Evolutionary conservation across 805 yeast species (phyloP).

Genomic region (Yamadazyma akitaensis): DNA sequence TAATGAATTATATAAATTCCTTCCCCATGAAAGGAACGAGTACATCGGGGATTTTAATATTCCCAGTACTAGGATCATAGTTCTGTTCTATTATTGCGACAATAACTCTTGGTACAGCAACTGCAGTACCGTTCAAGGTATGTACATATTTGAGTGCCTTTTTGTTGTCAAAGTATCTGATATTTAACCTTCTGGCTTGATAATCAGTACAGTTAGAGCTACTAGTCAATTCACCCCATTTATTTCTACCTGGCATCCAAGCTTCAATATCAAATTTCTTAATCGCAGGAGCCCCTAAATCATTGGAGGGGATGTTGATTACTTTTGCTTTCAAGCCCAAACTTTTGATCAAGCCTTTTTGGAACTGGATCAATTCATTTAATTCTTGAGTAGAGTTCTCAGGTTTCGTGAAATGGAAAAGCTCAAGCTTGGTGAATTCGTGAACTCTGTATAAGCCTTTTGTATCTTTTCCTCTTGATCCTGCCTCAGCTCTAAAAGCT

Average conservation of each 20-base stretch:
- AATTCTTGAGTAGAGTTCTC: slow-evolving; percentile 49
- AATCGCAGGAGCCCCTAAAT: slow-evolving; percentile 90
- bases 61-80: slow-evolving; percentile 56
- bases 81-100: slow-evolving; percentile 86
- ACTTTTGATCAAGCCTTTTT: slow-evolving; percentile 56
- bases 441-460: slow-evolving; percentile 92
- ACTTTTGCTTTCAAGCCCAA: slow-evolving; percentile 81
- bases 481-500: slow-evolving; percentile 94
- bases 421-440: slow-evolving; percentile 92
- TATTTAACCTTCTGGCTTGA: slow-evolving; percentile 80
- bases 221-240: slow-evolving; percentile 91
- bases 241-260: slow-evolving; percentile 96
- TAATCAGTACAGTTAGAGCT: slow-evolving; percentile 90
- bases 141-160: slow-evolving; percentile 53
- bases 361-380: slow-evolving; percentile 60
- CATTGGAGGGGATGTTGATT: slow-evolving; percentile 84
- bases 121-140: slow-evolving; percentile 91
- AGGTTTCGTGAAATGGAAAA: slow-evolving; percentile 67
- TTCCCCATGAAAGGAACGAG: slow-evolving; percentile 69
- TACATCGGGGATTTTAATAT: slow-evolving; percentile 63
- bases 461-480: slow-evolving; percentile 91
- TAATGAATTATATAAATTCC: slow-evolving; percentile 22
- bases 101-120: slow-evolving; percentile 91
- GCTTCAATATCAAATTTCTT: slow-evolving; percentile 93
- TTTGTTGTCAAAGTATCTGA: slow-evolving; percentile 45